Percentiles rank a stretch among this genome's conserved stretches.
These are phyloP conservation scores for Bertia moriformis DNA, from an alignment of 2,329 filamentous ascomycete genomes.

Conservation along the genomic window DNA sequence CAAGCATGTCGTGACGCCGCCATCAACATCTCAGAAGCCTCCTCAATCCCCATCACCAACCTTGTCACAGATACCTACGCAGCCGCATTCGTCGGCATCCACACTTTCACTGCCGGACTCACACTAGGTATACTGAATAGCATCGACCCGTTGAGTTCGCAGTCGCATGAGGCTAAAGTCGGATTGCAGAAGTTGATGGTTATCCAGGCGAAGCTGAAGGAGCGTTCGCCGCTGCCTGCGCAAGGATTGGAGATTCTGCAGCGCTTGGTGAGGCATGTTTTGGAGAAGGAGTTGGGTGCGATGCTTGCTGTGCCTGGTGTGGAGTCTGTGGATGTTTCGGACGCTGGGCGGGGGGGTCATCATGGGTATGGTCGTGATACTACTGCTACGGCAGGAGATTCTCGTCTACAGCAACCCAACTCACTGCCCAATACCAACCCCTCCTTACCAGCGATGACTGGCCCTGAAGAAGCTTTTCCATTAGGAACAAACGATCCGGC, in stretches of 20 bases:
- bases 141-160: slow-evolving; percentile 7
- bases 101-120: slow-evolving; percentile 11
- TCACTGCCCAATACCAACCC: background rate
- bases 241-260: slow-evolving; percentile 9
- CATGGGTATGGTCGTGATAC: too few relatives aligned
- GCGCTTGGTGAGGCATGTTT: slow-evolving; percentile 8
- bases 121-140: slow-evolving; percentile 9
- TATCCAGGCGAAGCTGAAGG: slow-evolving; percentile 8
- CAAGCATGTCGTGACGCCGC: slow-evolving; percentile 9
- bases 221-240: slow-evolving; percentile 8
- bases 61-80: slow-evolving; percentile 10
- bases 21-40: slow-evolving; percentile 7
- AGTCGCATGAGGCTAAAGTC: slow-evolving; percentile 7
- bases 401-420: background rate
- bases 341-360: too few relatives aligned
- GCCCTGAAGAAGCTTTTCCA: background rate
- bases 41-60: slow-evolving; percentile 3
- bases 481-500: background rate
- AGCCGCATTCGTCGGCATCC: slow-evolving; percentile 9
- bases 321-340: background rate
- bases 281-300: slow-evolving; percentile 3
- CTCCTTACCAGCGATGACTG: background rate
- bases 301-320: background rate
- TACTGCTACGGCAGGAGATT: background rate
- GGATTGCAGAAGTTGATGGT: slow-evolving; percentile 9